Conservation (phyloP, 192 early-diverging fungal genomes). For the Lunasporangiospora selenospora region DNA sequence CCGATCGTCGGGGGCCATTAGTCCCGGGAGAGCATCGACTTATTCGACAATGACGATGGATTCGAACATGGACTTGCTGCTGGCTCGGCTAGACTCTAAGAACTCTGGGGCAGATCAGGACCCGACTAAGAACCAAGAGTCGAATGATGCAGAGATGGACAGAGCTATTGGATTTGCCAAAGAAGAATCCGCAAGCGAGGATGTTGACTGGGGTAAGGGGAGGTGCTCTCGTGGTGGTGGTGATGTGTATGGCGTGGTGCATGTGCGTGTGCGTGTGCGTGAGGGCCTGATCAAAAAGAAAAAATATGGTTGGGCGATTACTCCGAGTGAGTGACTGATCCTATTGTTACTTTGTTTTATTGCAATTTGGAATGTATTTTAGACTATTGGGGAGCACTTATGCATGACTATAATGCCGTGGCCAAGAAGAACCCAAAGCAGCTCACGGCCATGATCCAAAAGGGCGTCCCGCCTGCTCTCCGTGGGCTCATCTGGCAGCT, state of each 20-base stretch:
- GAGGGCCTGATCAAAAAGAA: too few relatives aligned
- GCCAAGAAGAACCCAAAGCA: slow-evolving; percentile 80
- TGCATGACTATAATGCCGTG: slow-evolving; percentile 87
- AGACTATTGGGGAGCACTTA: slow-evolving; percentile 96
- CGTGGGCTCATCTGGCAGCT: slow-evolving; percentile 97
- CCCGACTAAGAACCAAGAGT: slow-evolving; percentile 57
- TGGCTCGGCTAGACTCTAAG: slow-evolving; percentile 69
- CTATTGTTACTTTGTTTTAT: too few relatives aligned
- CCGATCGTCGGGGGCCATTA: slow-evolving; percentile 18
- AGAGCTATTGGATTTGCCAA: slow-evolving; percentile 49
- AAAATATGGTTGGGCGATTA: too few relatives aligned
- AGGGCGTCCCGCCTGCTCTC: slow-evolving; percentile 86
- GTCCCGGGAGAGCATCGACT: slow-evolving; percentile 32
- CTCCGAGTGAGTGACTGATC: too few relatives aligned
- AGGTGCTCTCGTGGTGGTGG: background rate
- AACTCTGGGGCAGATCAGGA: slow-evolving; percentile 66
- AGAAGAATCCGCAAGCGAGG: slow-evolving; percentile 44
- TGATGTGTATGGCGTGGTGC: too few relatives aligned
- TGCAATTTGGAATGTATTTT: slow-evolving; percentile 15
- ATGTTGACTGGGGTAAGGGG: slow-evolving; percentile 79
- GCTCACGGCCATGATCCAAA: slow-evolving; percentile 80
- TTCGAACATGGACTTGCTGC: slow-evolving; percentile 65
- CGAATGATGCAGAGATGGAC: slow-evolving; percentile 48
- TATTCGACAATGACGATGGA: slow-evolving; percentile 48
- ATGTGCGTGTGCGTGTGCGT: too few relatives aligned